These are phyloP conservation scores for Rhexocercosporidium sp. DNA, from an alignment of 2,329 filamentous ascomycete genomes.

Conservation along the genomic window DNA sequence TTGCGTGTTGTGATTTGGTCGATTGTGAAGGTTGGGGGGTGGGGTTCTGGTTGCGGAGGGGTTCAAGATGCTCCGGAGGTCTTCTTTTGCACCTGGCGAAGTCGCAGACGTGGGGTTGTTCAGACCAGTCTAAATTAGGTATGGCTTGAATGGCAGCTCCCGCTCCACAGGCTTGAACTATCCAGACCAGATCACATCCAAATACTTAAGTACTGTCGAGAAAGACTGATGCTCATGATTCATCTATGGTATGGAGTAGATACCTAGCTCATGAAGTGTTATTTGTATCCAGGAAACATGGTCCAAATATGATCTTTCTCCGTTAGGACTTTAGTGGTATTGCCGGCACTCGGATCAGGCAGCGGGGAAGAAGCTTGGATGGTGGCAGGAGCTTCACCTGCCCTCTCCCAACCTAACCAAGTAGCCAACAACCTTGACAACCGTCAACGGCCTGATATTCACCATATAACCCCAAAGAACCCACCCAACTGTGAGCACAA, in stretches of 20 bases:
- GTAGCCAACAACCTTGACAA: neutral
- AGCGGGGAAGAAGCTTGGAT: neutral
- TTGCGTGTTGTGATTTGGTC: neutral
- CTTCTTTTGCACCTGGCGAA: neutral
- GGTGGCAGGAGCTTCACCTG: neutral
- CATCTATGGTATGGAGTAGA: too few species aligned
- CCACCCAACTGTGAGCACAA: constrained; percentile 10
- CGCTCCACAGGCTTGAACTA: neutral
- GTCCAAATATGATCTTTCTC: too few species aligned
- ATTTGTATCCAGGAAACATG: too few species aligned
- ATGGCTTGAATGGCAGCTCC: neutral
- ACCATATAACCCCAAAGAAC: neutral
- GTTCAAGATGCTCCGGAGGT: neutral
- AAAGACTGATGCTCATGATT: too few species aligned
- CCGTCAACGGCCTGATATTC: neutral
- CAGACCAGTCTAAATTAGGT: neutral
- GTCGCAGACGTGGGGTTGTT: neutral
- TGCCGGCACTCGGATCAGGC: neutral
- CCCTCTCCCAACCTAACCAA: neutral
- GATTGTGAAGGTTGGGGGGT: neutral
- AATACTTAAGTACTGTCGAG: too few species aligned
- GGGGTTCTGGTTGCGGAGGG: neutral
- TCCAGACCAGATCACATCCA: too few species aligned
- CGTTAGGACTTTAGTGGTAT: neutral
- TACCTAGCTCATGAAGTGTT: too few species aligned